phyloP scores from a whole-genome alignment of 768 basidiomycete genomes.

The Piloderma croceum region DNA sequence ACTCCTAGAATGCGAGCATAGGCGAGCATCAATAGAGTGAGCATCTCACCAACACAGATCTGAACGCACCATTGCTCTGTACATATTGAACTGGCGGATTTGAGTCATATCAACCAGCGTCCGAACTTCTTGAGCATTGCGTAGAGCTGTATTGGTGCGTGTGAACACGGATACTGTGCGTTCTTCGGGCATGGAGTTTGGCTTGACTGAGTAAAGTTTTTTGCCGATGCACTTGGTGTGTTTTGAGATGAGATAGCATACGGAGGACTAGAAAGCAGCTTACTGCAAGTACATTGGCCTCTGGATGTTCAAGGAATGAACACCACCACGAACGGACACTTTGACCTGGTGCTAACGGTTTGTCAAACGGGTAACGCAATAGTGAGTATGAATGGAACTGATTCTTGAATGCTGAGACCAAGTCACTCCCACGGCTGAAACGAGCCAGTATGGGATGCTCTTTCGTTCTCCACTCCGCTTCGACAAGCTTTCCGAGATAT shows the following conservation, averaged over 20 bases:
- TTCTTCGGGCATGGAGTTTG: slow-evolving; percentile 30
- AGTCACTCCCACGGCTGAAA: slow-evolving; percentile 11
- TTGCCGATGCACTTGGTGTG: slow-evolving; percentile 13
- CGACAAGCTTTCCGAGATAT: no score
- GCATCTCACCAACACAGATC: no score
- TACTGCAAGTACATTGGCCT: slow-evolving; percentile 22
- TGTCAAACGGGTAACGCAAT: slow-evolving; percentile 17
- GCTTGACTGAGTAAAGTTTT: slow-evolving; percentile 22
- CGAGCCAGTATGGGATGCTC: slow-evolving; percentile 9
- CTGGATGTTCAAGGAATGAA: slow-evolving; percentile 2
- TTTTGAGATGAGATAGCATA: neutral
- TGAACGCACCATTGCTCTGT: no score
- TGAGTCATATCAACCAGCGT: no score
- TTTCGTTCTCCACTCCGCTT: slow-evolving; percentile 12
- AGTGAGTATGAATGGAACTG: slow-evolving; percentile 16
- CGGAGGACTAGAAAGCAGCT: slow-evolving; percentile 4
- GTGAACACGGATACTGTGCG: slow-evolving; percentile 23
- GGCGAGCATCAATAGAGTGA: no score
- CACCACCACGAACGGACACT: slow-evolving; percentile 18
- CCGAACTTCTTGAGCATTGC: no score
- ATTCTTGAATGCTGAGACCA: slow-evolving; percentile 10
- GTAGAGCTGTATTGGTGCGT: slow-evolving; percentile 29
- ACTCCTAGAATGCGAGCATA: no score
- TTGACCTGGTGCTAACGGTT: slow-evolving; percentile 3
- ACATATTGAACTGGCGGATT: no score